Conservation (phyloP, 2,329 filamentous ascomycete species). For the Trichophyton schoenleinii region DNA sequence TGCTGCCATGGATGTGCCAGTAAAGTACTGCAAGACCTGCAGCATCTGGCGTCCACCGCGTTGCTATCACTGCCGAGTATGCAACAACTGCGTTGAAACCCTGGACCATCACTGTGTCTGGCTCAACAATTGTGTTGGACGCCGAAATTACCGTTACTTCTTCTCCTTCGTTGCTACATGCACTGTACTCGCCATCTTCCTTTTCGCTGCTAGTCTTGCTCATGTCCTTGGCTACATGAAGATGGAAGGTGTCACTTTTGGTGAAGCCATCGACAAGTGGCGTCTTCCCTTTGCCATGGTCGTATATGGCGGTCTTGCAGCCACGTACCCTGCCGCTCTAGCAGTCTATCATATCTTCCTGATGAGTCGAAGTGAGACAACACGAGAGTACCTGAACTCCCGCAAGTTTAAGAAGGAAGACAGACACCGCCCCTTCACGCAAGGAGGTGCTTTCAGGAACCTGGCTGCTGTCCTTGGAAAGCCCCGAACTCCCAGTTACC, state of each 20-base stretch:
- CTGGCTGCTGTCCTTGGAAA: constrained; percentile 69
- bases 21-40: constrained; percentile 96
- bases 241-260: constrained; percentile 54
- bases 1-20: constrained; percentile 92
- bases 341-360: constrained; percentile 85
- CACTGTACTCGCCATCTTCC: constrained; percentile 63
- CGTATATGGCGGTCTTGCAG: constrained; percentile 63
- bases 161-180: constrained; percentile 76
- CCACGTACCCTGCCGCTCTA: constrained; percentile 70
- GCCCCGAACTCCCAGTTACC: constrained; percentile 75
- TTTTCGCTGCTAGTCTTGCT: constrained; percentile 64
- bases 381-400: constrained; percentile 86
- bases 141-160: constrained; percentile 96
- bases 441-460: constrained; percentile 62
- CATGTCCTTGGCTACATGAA: constrained; percentile 65
- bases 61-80: constrained; percentile 89
- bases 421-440: constrained; percentile 79
- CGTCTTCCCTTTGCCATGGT: constrained; percentile 78
- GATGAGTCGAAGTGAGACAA: constrained; percentile 83
- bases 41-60: constrained; percentile 94
- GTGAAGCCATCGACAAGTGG: constrained; percentile 54
- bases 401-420: constrained; percentile 92
- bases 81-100: constrained; percentile 93
- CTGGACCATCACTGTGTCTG: constrained; percentile 98
- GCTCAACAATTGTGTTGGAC: constrained; percentile 96